Evolutionary conservation across 192 early-diverging fungal species (phyloP), one percentile per base, ranked within the genome.

Genomic region (Backusella morwellensis): DNA sequence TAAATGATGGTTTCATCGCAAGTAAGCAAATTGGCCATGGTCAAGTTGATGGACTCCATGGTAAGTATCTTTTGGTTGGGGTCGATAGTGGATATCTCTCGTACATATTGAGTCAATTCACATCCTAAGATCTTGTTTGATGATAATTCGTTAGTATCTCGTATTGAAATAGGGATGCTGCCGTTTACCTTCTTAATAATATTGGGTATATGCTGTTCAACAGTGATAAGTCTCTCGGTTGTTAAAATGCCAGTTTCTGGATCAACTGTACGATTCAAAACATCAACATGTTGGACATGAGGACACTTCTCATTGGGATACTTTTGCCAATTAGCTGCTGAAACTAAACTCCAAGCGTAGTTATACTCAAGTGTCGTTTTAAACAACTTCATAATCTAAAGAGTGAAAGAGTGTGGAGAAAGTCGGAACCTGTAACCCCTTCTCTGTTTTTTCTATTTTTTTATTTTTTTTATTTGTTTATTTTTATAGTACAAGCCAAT

Each of bases 291-390:
- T 23, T 91, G 77, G 44, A 99, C 97, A 76, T 99, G 98, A 66
- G 91, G 90, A 35, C 95, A 93, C 52, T 93, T 85, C 23, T 94
- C 93, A 85, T 99, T 99, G 0, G 98, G 98, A 86, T 99, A 99
- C 83, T 99, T 99, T 85, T 91, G 91, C 93, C 93, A 99, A 83
- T 97, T 93, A 40, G 96, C 98, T 21, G 91, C 85, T 36, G 91
- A 92, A 42, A 95, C 93, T 14, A 89, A 90, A 11, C 85, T 86
- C 94, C 96, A 98, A 69, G 91, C 82, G 84, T 97, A 92, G 76
- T 89, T 83, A 84, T 93, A 96, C 21, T 87, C 86, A 78, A 96
- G 92, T 66, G 91, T 84, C 19, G 90, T 87, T 83, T 95, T 89
- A 72, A 96, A 97, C 41, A 98, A 87, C 81, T 95, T 95, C 97